phyloP scores from a whole-genome alignment of 2,329 filamentous ascomycete species.

The Arthrobotrys sphaeroides region DNA sequence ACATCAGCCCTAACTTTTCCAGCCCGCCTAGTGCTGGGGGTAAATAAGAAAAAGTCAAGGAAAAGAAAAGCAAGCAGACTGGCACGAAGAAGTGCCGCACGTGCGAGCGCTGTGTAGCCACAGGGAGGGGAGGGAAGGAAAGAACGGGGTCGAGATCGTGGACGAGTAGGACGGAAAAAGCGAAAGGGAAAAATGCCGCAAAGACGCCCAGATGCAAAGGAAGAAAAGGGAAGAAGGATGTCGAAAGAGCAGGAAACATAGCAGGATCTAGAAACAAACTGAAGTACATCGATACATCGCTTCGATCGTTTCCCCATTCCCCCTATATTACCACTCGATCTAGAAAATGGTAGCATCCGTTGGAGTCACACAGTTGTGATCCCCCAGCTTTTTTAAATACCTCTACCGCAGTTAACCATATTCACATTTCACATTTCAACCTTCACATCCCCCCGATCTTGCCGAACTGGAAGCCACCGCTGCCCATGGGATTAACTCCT shows the following conservation, averaged over 20 bases:
- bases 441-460: constrained; percentile 54
- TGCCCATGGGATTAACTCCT: constrained; percentile 51
- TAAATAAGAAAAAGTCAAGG: background rate
- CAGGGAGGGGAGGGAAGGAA: background rate
- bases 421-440: too few relatives aligned
- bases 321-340: background rate
- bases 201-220: constrained; percentile 5
- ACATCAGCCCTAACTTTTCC: constrained; percentile 24
- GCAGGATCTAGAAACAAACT: constrained; percentile 28
- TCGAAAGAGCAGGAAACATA: constrained; percentile 19
- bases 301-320: background rate
- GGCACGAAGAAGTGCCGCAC: background rate
- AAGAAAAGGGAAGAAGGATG: constrained; percentile 4
- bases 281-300: constrained; percentile 17
- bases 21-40: background rate
- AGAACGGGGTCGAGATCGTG: too few relatives aligned
- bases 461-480: constrained; percentile 51
- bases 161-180: too few relatives aligned
- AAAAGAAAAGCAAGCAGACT: background rate
- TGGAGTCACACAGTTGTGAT: background rate
- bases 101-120: background rate
- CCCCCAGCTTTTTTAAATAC: background rate
- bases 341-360: background rate
- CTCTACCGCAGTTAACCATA: background rate
- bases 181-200: too few relatives aligned